Percentiles rank a stretch among this genome's conserved stretches.
These are phyloP conservation scores for Suillus brevipes DNA, from an alignment of 768 basidiomycete species.

Conservation along the genomic window DNA sequence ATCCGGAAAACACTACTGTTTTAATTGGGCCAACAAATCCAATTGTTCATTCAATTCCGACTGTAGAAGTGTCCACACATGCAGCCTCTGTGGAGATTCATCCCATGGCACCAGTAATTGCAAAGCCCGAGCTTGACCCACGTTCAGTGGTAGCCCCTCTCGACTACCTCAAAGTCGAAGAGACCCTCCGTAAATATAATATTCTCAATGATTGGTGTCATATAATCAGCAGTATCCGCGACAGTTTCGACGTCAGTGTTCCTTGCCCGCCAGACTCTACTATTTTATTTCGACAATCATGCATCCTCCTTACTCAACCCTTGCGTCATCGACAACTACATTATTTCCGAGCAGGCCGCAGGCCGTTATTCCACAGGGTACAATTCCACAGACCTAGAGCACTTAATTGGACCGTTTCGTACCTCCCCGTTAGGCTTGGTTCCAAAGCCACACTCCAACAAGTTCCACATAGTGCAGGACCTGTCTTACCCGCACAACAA, in stretches of 20 bases:
- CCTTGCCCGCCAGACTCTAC: slow-evolving; percentile 14
- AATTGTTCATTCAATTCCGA: background rate
- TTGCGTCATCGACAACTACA: slow-evolving; percentile 33
- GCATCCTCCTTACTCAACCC: slow-evolving; percentile 29
- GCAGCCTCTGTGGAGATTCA: slow-evolving; percentile 30
- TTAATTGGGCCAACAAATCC: background rate
- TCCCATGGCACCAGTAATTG: slow-evolving; percentile 34
- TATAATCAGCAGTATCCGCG: slow-evolving; percentile 31
- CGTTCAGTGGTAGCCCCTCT: slow-evolving; percentile 36
- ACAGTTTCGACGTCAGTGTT: slow-evolving; percentile 41
- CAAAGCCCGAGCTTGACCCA: slow-evolving; percentile 27
- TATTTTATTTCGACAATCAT: slow-evolving; percentile 34
- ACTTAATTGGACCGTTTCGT: too few species aligned
- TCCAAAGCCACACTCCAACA: too few species aligned
- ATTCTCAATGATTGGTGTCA: slow-evolving; percentile 27
- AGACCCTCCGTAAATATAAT: slow-evolving; percentile 13
- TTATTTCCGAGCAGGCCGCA: slow-evolving; percentile 7
- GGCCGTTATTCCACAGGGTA: too few species aligned
- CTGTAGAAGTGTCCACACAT: slow-evolving; percentile 20
- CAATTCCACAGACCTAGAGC: too few species aligned
- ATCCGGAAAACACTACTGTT: background rate
- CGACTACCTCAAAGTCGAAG: slow-evolving; percentile 6
- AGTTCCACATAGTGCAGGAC: too few species aligned
- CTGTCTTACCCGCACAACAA: too few species aligned
- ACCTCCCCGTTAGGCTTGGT: too few species aligned